Percentiles rank a stretch among this genome's conserved stretches.
Conservation (phyloP, 139 green algal genomes). For the Dunaliella sp. region DNA sequence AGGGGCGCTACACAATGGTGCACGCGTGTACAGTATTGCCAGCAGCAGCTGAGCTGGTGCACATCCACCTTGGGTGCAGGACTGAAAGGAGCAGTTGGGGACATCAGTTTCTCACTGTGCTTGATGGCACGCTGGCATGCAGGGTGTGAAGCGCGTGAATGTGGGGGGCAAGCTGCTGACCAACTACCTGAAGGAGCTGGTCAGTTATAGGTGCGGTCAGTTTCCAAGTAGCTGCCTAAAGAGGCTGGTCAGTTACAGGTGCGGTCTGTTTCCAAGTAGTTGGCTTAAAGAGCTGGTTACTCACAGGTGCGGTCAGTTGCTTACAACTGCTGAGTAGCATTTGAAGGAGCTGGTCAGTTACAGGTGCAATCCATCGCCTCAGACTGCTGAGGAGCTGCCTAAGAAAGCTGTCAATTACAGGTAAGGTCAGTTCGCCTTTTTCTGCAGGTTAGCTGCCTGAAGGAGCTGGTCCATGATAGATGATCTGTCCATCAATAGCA, state of each 20-base stretch:
- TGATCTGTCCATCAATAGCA: background rate
- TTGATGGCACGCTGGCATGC: too few relatives aligned
- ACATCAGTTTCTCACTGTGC: too few relatives aligned
- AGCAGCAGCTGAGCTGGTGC: too few relatives aligned
- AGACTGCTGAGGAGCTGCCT: slow-evolving; percentile 92
- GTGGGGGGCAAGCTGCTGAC: slow-evolving; percentile 97
- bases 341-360: slow-evolving; percentile 95
- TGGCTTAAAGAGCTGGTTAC: slow-evolving; percentile 94
- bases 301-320: slow-evolving; percentile 82
- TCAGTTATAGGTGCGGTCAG: slow-evolving; percentile 90
- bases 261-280: slow-evolving; percentile 94
- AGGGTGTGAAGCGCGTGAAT: slow-evolving; percentile 76
- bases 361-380: slow-evolving; percentile 72
- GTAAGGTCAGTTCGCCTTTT: slow-evolving; percentile 70
- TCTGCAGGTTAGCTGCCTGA: slow-evolving; percentile 92
- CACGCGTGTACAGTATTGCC: too few relatives aligned
- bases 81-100: too few relatives aligned
- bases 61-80: too few relatives aligned
- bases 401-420: slow-evolving; percentile 94
- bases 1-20: too few relatives aligned
- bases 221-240: slow-evolving; percentile 96
- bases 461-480: slow-evolving; percentile 90
- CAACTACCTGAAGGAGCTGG: slow-evolving; percentile 96
- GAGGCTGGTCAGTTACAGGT: slow-evolving; percentile 88
- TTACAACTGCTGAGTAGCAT: slow-evolving; percentile 95